Base-by-base conservation (phyloP, 768 basidiomycete genomes). In the Auricularia sp. region DNA sequence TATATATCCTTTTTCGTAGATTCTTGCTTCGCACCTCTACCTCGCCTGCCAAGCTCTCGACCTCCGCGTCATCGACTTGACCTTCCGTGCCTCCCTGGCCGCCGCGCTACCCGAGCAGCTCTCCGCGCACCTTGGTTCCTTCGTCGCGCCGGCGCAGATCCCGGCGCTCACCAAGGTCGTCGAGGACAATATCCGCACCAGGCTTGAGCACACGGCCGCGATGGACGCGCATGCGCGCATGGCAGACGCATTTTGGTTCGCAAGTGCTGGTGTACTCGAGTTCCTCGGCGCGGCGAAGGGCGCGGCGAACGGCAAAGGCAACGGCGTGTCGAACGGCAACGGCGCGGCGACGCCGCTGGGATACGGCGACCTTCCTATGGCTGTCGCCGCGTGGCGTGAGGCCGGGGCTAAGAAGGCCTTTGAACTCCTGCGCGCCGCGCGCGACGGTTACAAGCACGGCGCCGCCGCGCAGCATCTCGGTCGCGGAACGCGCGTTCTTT, bases 381-480 rank as follows among this genome's bases (percentile, higher is more conserved):
- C 53, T 8, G 11, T n/a, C 18, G 53, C n/a, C 18, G 18, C 39
- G 39, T 42, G 53, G 53, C 53, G 53, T 18, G n/a, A 10, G 7
- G 53, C 53, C 11, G 53, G 53, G 1, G 53, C 39, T 14, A 14
- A 7, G 39, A 42, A 42, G 21, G 47, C 47, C 6, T 21, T 23
- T 33, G 56, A 35, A 18, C 29, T n/a, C 34, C 34, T 35, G 12
- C 23, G 29, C 11, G 14, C 29, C 10, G 21, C 79, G 29, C 80
- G 86, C 36, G 71, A 74, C 42, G 79, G 83, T 56, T 88, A 86
- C 70, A 77, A 88, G 5, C 78, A 79, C 34, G 87, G 86, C 35
- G 89, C 88, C 3, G 47, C 47, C 6, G 47, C 47, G 47, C 47
- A 16, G 47, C 21, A 18, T 18, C 47, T 51, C 47, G 47, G 47